Evolutionary conservation across 306 rosid species (phyloP).

Genomic region (Dicorynia guianensis): DNA sequence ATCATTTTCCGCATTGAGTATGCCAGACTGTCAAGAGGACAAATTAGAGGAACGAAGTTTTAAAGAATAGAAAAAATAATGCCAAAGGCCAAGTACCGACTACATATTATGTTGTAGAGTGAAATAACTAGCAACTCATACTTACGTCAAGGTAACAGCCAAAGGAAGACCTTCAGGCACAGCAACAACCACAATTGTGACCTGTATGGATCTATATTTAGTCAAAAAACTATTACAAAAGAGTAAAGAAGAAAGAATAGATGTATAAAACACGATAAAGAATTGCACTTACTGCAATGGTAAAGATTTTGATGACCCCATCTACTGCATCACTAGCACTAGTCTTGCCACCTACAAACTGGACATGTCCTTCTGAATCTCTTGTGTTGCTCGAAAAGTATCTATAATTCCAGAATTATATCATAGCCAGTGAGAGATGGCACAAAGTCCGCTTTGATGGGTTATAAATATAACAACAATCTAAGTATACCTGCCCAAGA

Average conservation of each 20-base stretch:
- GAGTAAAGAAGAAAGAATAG: background rate
- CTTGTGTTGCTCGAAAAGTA: conserved; percentile 77
- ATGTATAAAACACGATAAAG: conserved; percentile 23
- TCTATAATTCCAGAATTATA: conserved; percentile 55
- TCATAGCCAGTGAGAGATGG: conserved; percentile 39
- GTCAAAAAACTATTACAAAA: conserved; percentile 31
- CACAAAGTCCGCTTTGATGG: conserved; percentile 7
- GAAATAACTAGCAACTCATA: conserved; percentile 35
- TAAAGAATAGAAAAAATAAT: conserved; percentile 35
- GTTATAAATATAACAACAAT: conserved; percentile 13
- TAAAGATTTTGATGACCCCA: conserved; percentile 79
- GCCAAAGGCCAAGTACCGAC: conserved; percentile 14
- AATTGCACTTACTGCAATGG: conserved; percentile 85
- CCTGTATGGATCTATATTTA: conserved; percentile 68
- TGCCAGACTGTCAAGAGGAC: conserved; percentile 69
- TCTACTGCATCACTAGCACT: conserved; percentile 58
- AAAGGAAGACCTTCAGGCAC: conserved; percentile 99
- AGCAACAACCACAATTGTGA: conserved; percentile 98
- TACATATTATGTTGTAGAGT: conserved; percentile 13
- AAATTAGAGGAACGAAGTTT: conserved; percentile 33
- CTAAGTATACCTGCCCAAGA: conserved; percentile 76
- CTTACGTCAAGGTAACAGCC: conserved; percentile 98
- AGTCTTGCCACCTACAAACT: conserved; percentile 67
- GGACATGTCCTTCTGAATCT: conserved; percentile 50
- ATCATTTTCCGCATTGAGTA: conserved; percentile 99